Percentiles rank a stretch among this genome's conserved stretches.
These are phyloP conservation scores for Malus sieversii DNA, from an alignment of 306 rosid species.

Conservation along the genomic window DNA sequence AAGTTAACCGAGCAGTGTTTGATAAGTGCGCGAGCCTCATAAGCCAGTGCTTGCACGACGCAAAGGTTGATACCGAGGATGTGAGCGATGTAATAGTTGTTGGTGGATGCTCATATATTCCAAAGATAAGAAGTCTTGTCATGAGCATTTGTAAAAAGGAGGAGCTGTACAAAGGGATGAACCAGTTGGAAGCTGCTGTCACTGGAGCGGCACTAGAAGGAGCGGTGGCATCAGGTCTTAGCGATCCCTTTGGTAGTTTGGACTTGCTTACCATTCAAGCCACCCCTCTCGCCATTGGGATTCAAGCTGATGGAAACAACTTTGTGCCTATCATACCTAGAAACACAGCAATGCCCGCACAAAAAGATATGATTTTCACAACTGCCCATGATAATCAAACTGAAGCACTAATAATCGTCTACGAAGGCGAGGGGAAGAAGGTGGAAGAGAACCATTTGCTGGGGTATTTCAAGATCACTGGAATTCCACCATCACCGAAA, in stretches of 20 bases:
- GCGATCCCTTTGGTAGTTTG: slow-evolving; percentile 70
- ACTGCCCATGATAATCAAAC: slow-evolving; percentile 67
- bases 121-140: slow-evolving; percentile 53
- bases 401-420: slow-evolving; percentile 62
- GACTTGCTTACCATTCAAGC: slow-evolving; percentile 76
- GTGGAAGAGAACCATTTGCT: slow-evolving; percentile 61
- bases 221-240: slow-evolving; percentile 68
- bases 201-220: slow-evolving; percentile 86
- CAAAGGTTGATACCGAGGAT: slow-evolving; percentile 51
- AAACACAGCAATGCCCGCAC: slow-evolving; percentile 71
- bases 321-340: slow-evolving; percentile 59
- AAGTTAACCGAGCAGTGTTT: slow-evolving; percentile 55
- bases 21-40: slow-evolving; percentile 60
- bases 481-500: slow-evolving; percentile 60
- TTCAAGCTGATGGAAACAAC: slow-evolving; percentile 55
- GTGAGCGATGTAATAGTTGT: slow-evolving; percentile 56
- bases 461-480: slow-evolving; percentile 72
- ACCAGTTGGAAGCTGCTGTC: slow-evolving; percentile 79
- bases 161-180: slow-evolving; percentile 51
- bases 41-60: slow-evolving; percentile 60
- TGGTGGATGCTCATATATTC: slow-evolving; percentile 82
- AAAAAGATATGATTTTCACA: slow-evolving; percentile 62
- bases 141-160: slow-evolving; percentile 29
- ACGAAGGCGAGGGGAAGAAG: slow-evolving; percentile 62
- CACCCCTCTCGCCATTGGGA: slow-evolving; percentile 77